Evolutionary conservation across 257 asterid species (phyloP).

Genomic region (Ilex asprella): DNA sequence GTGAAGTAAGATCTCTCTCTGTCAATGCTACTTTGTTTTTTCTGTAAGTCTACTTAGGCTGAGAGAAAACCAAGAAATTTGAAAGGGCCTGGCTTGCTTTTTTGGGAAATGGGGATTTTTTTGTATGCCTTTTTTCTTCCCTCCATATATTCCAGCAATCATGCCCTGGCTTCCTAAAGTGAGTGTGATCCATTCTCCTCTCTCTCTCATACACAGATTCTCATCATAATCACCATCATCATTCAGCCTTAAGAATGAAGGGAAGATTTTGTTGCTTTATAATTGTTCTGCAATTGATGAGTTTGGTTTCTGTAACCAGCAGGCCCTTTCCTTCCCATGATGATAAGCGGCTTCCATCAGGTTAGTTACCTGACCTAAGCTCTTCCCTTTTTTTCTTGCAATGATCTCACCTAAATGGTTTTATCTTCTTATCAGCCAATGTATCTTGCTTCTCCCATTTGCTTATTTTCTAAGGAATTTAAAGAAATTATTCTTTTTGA

Average conservation of each 20-base stretch:
- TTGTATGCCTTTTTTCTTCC: conserved; percentile 6
- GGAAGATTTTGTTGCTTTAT: conserved; percentile 21
- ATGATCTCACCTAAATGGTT: not conserved
- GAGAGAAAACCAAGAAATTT: conserved; percentile 8
- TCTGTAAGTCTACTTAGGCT: not conserved
- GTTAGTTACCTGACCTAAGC: conserved; percentile 8
- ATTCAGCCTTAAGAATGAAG: conserved; percentile 29
- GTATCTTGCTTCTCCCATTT: too few relatives aligned
- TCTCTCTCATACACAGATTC: conserved; percentile 6
- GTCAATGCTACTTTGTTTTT: not conserved
- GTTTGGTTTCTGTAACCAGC: conserved; percentile 32
- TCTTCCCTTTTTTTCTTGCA: not conserved
- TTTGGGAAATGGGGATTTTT: conserved; percentile 20
- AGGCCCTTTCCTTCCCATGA: conserved; percentile 27
- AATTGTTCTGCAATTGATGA: conserved; percentile 22
- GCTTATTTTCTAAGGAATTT: too few relatives aligned
- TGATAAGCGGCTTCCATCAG: conserved; percentile 16
- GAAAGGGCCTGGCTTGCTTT: conserved; percentile 1
- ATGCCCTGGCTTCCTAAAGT: conserved; percentile 12
- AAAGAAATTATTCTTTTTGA: too few relatives aligned
- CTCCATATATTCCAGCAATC: conserved; percentile 22
- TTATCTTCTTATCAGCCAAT: too few relatives aligned
- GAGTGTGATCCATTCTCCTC: conserved; percentile 11
- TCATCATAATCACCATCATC: conserved; percentile 21
- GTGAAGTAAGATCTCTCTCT: conserved; percentile 34